Percentiles rank a stretch among this genome's conserved stretches.
These are phyloP conservation scores for Gossypium longicalyx DNA, from an alignment of 345 rosid genomes.

Conservation along the genomic window DNA sequence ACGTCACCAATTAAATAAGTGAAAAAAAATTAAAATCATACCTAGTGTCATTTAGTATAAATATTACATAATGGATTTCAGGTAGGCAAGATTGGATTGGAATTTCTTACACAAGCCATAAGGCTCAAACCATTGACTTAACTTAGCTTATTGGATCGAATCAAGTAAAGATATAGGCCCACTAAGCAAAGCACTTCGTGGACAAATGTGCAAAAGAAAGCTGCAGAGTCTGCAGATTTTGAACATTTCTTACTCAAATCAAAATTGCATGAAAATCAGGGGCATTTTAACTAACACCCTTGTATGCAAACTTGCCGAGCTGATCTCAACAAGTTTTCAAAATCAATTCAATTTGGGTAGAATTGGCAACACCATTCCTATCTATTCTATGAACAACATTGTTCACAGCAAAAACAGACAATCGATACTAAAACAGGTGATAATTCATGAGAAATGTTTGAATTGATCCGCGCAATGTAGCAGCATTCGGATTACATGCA, in stretches of 20 bases:
- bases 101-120: neutral
- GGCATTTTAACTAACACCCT: neutral
- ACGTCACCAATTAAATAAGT: too few relatives aligned
- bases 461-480: neutral
- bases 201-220: neutral
- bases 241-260: conserved; percentile 3
- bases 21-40: too few relatives aligned
- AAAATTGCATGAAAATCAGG: conserved; percentile 5
- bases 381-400: neutral
- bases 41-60: too few relatives aligned
- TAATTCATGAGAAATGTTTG: neutral
- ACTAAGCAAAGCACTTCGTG: neutral
- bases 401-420: neutral
- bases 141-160: neutral
- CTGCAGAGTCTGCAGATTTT: neutral
- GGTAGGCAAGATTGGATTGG: neutral
- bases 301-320: neutral
- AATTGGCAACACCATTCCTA: neutral
- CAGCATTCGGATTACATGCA: neutral
- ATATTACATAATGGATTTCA: too few relatives aligned
- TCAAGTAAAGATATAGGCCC: neutral
- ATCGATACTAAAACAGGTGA: neutral
- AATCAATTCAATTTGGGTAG: neutral
- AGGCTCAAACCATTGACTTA: neutral
- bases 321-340: neutral